Evolutionary conservation across 345 rosid species (phyloP).

Genomic region (Sonneratia alba): DNA sequence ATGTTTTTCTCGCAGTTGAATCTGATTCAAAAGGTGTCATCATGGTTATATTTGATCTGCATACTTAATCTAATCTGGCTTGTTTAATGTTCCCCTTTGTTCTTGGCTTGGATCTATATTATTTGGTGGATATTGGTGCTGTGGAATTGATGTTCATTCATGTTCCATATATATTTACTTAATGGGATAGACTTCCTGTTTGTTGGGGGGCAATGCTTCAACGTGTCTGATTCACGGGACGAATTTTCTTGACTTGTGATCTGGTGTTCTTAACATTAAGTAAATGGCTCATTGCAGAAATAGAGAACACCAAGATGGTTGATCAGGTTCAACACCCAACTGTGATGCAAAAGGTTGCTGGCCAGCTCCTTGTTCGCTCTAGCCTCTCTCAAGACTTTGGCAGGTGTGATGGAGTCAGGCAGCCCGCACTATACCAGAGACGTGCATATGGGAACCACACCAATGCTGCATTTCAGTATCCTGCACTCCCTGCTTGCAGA

Average conservation of each 20-base stretch:
- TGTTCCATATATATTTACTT: background rate
- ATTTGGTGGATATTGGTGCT: background rate
- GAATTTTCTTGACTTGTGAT: background rate
- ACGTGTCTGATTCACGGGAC: background rate
- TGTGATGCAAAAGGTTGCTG: conserved; percentile 57
- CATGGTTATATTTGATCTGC: background rate
- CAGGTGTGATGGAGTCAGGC: conserved; percentile 31
- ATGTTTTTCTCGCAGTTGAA: background rate
- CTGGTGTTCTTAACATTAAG: background rate
- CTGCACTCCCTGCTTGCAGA: conserved; percentile 11
- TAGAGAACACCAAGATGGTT: conserved; percentile 36
- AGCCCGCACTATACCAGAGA: conserved; percentile 42
- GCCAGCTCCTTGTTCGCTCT: conserved; percentile 42
- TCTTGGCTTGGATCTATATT: background rate
- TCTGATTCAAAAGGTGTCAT: background rate
- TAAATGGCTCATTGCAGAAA: conserved; percentile 17
- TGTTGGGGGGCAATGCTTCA: background rate
- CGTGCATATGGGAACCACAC: conserved; percentile 18
- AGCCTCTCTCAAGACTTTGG: conserved; percentile 33
- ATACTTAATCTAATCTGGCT: no score
- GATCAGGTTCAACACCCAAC: conserved; percentile 69
- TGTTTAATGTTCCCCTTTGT: background rate
- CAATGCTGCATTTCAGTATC: background rate
- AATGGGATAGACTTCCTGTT: no score
- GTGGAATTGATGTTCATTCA: background rate